Evolutionary conservation across 2,329 filamentous ascomycete species (phyloP), one percentile per base, ranked within the genome.

Genomic region (Sarocladium kiliense): DNA sequence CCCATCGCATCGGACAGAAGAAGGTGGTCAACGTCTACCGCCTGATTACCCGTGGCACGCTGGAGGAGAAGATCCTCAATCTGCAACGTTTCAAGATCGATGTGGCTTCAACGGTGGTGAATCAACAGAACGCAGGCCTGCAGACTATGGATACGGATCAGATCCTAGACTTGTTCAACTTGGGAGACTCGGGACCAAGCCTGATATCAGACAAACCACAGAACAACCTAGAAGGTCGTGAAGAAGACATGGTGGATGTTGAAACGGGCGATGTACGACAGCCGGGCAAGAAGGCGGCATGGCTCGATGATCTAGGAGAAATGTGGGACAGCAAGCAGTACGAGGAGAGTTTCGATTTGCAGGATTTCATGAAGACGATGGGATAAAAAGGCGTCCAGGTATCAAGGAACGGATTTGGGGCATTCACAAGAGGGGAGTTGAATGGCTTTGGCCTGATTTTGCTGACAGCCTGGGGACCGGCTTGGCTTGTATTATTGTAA

Each of bases 31-130:
- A 99, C 66, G 94, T 99, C 16, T 99, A 99, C 72, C 91, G 94
- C 23, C 80, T 99, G 61, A 94, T 99, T 65, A 99, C 94, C 5
- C 84, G 94, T 62, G 94, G 94, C 59, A 99, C 95, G 2, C 75
- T 99, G 50, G 94, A 99, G 72, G 94, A 99, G 77, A 99, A 99
- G 82, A 99, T 99, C 66, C 77, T 99, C 65, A 96, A 89, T 67
- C 85, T 99, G 56, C 94, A 99, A 83, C 88, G 94, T 53, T 99
- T 99, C 86, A 99, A 99, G 79, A 96, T 99, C 65, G 94, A 99
- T 70, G 92, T 99, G 19, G 95, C 94, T 41, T 95, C 89, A 53
- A 99, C 95, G 0, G 94, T 99, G 5, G 95, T 99, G 61, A 99
- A 99, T 70, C 94, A 99, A 73, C 94, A 99, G 74, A 99, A 99